Evolutionary conservation across 768 basidiomycete genomes (phyloP).

Genomic region (Hygrocybe coccinea): DNA sequence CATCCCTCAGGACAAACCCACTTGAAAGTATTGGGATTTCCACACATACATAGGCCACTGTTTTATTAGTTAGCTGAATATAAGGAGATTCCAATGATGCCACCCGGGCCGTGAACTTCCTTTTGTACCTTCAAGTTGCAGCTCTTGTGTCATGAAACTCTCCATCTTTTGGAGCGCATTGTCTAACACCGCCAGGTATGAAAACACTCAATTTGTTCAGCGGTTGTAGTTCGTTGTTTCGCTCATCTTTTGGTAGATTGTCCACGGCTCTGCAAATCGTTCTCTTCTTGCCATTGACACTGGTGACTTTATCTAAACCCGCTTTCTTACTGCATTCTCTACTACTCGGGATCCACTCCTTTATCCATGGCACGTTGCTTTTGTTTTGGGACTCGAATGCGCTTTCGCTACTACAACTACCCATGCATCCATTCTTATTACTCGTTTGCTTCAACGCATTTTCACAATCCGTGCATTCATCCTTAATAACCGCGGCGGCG

Average conservation of each 20-base stretch:
- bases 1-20: neutral
- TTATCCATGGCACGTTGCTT: conserved; percentile 77
- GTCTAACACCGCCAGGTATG: conserved; percentile 58
- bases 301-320: conserved; percentile 73
- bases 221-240: neutral
- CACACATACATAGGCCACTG: no score
- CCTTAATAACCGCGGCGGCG: conserved; percentile 49
- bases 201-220: neutral
- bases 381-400: conserved; percentile 67
- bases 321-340: conserved; percentile 81
- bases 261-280: conserved; percentile 78
- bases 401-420: conserved; percentile 75
- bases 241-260: conserved; percentile 45
- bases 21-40: neutral
- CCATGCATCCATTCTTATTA: conserved; percentile 81
- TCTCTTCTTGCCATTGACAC: conserved; percentile 76
- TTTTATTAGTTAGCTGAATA: no score
- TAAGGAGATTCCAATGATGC: no score
- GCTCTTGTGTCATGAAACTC: conserved; percentile 47
- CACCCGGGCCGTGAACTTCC: neutral
- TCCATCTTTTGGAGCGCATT: conserved; percentile 65
- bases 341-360: conserved; percentile 66
- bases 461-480: conserved; percentile 57
- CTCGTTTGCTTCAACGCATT: conserved; percentile 85
- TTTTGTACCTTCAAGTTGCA: neutral